Conservation (phyloP, 805 yeast genomes). For the Priceomyces fermenticarens region DNA sequence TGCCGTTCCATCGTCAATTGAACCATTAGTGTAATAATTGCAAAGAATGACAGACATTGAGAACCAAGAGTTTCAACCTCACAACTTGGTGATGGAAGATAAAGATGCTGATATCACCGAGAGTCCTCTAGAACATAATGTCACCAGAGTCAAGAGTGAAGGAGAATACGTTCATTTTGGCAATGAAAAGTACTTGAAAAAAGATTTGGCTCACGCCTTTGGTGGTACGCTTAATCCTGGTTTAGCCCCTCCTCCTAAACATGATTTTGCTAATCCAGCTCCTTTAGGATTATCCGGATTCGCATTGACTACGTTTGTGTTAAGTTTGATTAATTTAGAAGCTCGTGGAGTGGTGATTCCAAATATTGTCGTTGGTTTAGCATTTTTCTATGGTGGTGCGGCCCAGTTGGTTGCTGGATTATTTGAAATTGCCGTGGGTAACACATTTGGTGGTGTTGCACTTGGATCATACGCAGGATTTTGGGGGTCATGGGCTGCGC, state of each 20-base stretch:
- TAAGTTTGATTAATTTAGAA: constrained; percentile 59
- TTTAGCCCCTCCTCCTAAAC: constrained; percentile 41
- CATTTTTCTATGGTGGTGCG: constrained; percentile 71
- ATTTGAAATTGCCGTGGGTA: constrained; percentile 73
- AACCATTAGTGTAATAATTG: not conserved
- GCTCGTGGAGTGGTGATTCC: constrained; percentile 66
- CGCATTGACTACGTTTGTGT: constrained; percentile 65
- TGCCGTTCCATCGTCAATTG: not conserved
- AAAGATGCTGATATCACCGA: constrained; percentile 5
- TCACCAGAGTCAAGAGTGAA: constrained; percentile 40
- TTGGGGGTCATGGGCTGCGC: constrained; percentile 74
- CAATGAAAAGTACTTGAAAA: constrained; percentile 59
- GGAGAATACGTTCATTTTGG: constrained; percentile 72
- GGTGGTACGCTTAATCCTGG: constrained; percentile 85
- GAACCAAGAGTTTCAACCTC: constrained; percentile 31
- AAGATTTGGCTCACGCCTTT: constrained; percentile 62
- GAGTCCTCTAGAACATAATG: constrained; percentile 3
- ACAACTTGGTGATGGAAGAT: constrained; percentile 16
- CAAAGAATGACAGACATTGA: constrained; percentile 29
- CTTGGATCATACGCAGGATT: constrained; percentile 65
- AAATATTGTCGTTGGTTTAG: constrained; percentile 61
- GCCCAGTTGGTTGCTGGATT: constrained; percentile 71
- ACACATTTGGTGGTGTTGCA: constrained; percentile 72
- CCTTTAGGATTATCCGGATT: constrained; percentile 73
- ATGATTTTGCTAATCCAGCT: constrained; percentile 63